Conservation (phyloP, 139 green algal species). For the Chlamydomonas schloesseri region DNA sequence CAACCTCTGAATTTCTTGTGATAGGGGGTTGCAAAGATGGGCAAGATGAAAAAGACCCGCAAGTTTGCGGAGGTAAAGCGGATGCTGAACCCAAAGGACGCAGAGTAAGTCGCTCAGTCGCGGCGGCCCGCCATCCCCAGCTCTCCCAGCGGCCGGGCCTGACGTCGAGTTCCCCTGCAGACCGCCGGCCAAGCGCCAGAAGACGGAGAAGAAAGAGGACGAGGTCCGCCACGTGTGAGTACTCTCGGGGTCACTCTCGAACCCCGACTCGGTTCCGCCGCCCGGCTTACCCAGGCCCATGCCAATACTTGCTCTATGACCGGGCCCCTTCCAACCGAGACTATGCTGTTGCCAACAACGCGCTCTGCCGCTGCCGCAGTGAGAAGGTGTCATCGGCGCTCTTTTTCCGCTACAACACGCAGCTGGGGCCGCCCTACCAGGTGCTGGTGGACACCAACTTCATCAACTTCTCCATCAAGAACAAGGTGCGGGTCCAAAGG, state of each 20-base stretch:
- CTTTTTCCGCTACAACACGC: constrained; percentile 99
- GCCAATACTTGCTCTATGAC: too few relatives aligned
- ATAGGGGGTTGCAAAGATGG: constrained; percentile 73
- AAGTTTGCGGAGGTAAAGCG: constrained; percentile 98
- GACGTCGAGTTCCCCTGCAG: not conserved
- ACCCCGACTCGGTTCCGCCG: too few relatives aligned
- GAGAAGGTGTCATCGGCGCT: constrained; percentile 90
- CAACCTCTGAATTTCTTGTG: too few relatives aligned
- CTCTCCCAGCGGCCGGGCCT: too few relatives aligned
- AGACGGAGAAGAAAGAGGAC: constrained; percentile 48
- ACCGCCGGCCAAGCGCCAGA: constrained; percentile 34
- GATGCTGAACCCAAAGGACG: constrained; percentile 92
- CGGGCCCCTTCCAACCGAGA: too few relatives aligned
- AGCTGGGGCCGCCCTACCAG: constrained; percentile 97
- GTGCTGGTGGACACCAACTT: constrained; percentile 99
- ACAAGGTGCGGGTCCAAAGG: constrained; percentile 94
- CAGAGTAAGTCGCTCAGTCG: constrained; percentile 60
- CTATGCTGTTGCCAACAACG: too few relatives aligned
- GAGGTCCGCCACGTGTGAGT: constrained; percentile 46
- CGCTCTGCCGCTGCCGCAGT: constrained; percentile 68
- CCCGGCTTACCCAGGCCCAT: too few relatives aligned
- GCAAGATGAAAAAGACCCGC: constrained; percentile 95
- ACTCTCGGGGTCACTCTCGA: too few relatives aligned
- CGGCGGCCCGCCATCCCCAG: too few relatives aligned
- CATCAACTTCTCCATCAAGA: constrained; percentile 99